A percentile compares a stretch with the other conserved stretches of the same genome.
Conservation (phyloP, 176 grass and related monocot species). For the Ensete ventricosum region DNA sequence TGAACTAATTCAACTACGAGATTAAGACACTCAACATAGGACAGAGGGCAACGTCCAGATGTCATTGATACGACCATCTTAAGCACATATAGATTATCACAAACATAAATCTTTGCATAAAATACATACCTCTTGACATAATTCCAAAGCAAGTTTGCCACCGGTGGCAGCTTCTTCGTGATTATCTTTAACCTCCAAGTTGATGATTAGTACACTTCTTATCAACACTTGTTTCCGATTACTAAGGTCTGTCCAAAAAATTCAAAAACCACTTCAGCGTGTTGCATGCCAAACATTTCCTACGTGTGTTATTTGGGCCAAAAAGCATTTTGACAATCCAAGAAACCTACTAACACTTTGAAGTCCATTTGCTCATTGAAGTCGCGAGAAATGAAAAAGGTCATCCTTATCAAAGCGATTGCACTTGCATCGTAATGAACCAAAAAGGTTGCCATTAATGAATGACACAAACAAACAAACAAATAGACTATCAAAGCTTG, state of each 20-base stretch:
- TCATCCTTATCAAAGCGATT: too few species aligned
- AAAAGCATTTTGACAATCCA: too few species aligned
- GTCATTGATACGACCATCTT: not conserved
- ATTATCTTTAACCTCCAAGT: constrained; percentile 98
- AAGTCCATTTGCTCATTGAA: too few species aligned
- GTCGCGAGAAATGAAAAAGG: too few species aligned
- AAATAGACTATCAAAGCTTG: not conserved
- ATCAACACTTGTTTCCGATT: constrained; percentile 57
- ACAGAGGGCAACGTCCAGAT: not conserved
- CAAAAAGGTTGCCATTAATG: not conserved
- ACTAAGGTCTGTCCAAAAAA: constrained; percentile 55
- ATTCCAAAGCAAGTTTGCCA: constrained; percentile 84
- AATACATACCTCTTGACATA: constrained; percentile 23
- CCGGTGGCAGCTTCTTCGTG: constrained; percentile 90
- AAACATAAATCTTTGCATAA: not conserved
- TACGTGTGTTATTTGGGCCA: too few species aligned
- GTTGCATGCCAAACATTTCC: too few species aligned
- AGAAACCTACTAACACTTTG: too few species aligned
- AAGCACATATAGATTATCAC: not conserved
- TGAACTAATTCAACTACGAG: not conserved
- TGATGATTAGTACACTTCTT: constrained; percentile 58
- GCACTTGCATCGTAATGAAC: too few species aligned
- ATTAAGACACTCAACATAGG: not conserved
- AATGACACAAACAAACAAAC: not conserved
- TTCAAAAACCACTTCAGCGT: too few species aligned